Evolutionary conservation across 176 grass and related monocot genomes (phyloP), one percentile per base, ranked within the genome.

Genomic region (Ensete glaucum): DNA sequence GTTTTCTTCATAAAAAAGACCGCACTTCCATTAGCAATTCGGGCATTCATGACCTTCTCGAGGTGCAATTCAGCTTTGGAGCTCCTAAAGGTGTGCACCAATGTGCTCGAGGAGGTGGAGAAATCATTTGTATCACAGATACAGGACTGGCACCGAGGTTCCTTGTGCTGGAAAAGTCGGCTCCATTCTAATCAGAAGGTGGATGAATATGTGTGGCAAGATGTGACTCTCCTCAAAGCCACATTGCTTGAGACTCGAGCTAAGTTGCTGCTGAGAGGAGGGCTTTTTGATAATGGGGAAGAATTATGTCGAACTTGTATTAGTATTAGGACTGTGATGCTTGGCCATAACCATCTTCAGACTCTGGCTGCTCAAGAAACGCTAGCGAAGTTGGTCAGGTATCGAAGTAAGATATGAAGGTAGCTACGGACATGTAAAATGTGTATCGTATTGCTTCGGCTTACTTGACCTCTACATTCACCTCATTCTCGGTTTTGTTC

Each of bases 61-160:
- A 84, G 96, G 79, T 99, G 96, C 54, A 86, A 86, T 49, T 99
- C 96, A 0, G 91, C 96, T 24, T 72, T 99, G 11, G 96, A 99
- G 69, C 88, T 99, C 50, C 82, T 99, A 22, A 99, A 99, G 80
- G 96, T 99, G 53, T 99, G 96, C 83, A 99, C 96, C 1, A 99
- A 99, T 34, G 82, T 89, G 55, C 91, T 99, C 0, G 96, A 99
- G 74, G 96, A 99, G 82, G 86, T 86, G 24, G 96, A 97, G 82
- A 97, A 97, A 63, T 89, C 91, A 1, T 99, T 94, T 2, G 85
- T 84, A 0, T 89, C 81, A 0, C 91, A 86, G 65, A 99, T 95
- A 67, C 96, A 99, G 78, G 91, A 95, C 69, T 83, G 86, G 90
- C 89, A 84, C 69, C 87, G 80, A 11, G 82, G 88, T 0, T 85